Evolutionary conservation across 305 asterid genomes (phyloP).

Genomic region (Andrographis paniculata): DNA sequence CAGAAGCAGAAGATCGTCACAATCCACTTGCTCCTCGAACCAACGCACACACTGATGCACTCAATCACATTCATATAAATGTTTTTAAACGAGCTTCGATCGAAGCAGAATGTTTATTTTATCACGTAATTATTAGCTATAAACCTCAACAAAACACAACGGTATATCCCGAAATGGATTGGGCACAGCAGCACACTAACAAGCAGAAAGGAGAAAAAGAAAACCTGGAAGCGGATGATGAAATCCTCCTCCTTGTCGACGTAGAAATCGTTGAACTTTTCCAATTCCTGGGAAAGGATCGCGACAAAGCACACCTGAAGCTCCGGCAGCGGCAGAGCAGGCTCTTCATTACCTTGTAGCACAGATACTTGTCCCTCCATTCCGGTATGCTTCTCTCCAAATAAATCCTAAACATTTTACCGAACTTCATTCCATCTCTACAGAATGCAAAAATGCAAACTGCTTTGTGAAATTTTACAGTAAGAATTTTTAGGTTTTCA

Average conservation of each 20-base stretch:
- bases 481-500: too few relatives aligned
- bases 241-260: slow-evolving; percentile 91
- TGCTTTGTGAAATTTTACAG: too few relatives aligned
- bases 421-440: slow-evolving; percentile 67
- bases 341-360: slow-evolving; percentile 77
- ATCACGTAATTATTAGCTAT: neutral
- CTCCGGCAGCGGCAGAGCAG: slow-evolving; percentile 34
- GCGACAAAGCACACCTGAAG: slow-evolving; percentile 63
- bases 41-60: slow-evolving; percentile 13
- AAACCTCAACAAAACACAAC: too few relatives aligned
- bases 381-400: slow-evolving; percentile 78
- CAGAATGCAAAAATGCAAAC: too few relatives aligned
- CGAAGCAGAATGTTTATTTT: neutral
- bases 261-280: slow-evolving; percentile 89
- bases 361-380: slow-evolving; percentile 82
- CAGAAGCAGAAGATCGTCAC: slow-evolving; percentile 11
- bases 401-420: slow-evolving; percentile 65
- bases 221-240: slow-evolving; percentile 78
- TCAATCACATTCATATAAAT: neutral
- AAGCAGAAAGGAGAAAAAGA: neutral
- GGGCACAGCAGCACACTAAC: too few relatives aligned
- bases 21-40: slow-evolving; percentile 3
- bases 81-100: neutral
- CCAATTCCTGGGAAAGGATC: slow-evolving; percentile 56
- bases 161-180: too few relatives aligned